phyloP scores from a whole-genome alignment of 371 early-diverging fungal species.

The Lichtheimia ramosa region DNA sequence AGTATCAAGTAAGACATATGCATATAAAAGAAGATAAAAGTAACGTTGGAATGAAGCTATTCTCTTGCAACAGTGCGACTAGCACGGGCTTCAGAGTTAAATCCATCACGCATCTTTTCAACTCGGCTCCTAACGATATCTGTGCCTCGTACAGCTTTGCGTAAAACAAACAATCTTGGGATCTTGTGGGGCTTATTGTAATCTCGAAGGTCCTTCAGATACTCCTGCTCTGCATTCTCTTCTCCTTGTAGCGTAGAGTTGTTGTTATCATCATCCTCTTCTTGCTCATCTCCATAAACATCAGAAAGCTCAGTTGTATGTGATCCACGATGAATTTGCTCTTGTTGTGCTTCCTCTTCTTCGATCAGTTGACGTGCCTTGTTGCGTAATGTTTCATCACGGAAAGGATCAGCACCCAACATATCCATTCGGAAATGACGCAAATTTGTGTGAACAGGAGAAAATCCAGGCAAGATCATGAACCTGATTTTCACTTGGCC shows the following conservation, averaged over 20 bases:
- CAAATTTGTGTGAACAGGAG: constrained; percentile 28
- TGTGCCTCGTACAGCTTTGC: constrained; percentile 14
- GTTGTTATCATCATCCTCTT: constrained; percentile 6
- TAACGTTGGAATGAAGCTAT: background rate
- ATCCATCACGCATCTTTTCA: constrained; percentile 16
- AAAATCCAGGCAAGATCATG: constrained; percentile 30
- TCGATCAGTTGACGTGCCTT: constrained; percentile 23
- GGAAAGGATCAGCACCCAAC: constrained; percentile 37
- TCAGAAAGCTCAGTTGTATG: constrained; percentile 11
- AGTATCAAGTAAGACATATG: too few species aligned
- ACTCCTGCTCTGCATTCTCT: background rate
- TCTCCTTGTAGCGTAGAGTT: background rate
- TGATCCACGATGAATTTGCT: constrained; percentile 1
- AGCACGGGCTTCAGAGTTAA: constrained; percentile 16
- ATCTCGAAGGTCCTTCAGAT: constrained; percentile 7
- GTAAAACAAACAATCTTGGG: constrained; percentile 8
- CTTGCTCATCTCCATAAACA: constrained; percentile 14
- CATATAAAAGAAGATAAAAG: too few species aligned
- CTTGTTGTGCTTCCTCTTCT: constrained; percentile 13
- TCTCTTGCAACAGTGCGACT: constrained; percentile 16
- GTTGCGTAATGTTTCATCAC: constrained; percentile 17
- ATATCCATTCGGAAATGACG: constrained; percentile 26
- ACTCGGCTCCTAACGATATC: constrained; percentile 15
- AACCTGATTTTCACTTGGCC: constrained; percentile 22
- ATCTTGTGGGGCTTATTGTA: constrained; percentile 6